A percentile compares a stretch with the other conserved stretches of the same genome.
Conservation (phyloP, 2,329 filamentous ascomycete species). For the Sclerotinia trifoliorum region DNA sequence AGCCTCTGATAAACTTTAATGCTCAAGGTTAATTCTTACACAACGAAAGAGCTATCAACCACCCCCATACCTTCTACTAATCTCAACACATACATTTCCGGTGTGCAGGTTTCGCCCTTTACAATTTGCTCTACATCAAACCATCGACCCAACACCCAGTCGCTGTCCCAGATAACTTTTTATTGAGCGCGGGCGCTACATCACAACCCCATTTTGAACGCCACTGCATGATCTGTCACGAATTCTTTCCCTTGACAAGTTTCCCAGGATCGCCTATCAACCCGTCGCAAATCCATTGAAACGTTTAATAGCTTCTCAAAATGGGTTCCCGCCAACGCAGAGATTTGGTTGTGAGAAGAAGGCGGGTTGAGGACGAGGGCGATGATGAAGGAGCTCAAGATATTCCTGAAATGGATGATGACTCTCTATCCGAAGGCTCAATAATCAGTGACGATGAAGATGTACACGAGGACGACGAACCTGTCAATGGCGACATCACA, state of each 20-base stretch:
- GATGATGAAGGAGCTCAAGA: constrained; percentile 63
- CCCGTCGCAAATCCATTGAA: constrained; percentile 39
- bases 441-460: constrained; percentile 61
- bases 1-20: constrained; percentile 21
- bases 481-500: constrained; percentile 61
- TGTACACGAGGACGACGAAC: constrained; percentile 59
- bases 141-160: constrained; percentile 7
- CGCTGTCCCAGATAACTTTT: constrained; percentile 32
- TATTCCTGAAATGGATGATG: constrained; percentile 59
- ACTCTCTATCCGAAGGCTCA: constrained; percentile 65
- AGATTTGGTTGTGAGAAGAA: constrained; percentile 65
- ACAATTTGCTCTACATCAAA: constrained; percentile 31
- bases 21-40: not conserved
- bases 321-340: constrained; percentile 59
- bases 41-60: constrained; percentile 20
- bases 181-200: constrained; percentile 41
- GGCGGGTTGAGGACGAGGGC: constrained; percentile 68
- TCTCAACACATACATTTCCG: constrained; percentile 23
- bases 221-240: constrained; percentile 41
- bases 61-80: constrained; percentile 11
- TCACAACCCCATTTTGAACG: constrained; percentile 33
- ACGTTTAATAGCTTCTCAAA: constrained; percentile 35
- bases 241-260: constrained; percentile 34
- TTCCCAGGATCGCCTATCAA: constrained; percentile 37
- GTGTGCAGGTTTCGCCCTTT: constrained; percentile 38